phyloP scores from a whole-genome alignment of 805 yeast species.

The Naumovozyma castellii region DNA sequence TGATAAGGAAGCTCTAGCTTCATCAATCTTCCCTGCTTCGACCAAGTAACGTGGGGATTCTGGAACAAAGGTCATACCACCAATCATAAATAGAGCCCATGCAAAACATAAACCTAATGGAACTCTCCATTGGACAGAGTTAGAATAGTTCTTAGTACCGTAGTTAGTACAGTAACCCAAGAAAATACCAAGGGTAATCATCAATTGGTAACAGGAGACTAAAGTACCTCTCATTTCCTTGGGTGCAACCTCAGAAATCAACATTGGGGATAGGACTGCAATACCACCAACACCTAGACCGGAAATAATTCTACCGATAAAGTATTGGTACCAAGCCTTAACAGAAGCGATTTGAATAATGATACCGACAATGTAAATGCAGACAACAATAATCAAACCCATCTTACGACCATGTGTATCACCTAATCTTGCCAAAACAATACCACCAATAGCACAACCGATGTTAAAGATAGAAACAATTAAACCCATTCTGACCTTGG shows the following conservation, averaged over 20 bases:
- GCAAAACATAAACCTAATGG: conserved; percentile 51
- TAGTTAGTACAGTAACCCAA: conserved; percentile 67
- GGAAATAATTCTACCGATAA: conserved; percentile 57
- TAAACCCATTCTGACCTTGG: conserved; percentile 48
- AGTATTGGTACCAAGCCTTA: conserved; percentile 58
- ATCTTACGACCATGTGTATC: conserved; percentile 58
- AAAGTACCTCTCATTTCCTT: conserved; percentile 56
- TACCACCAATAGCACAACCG: conserved; percentile 71
- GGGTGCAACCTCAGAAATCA: conserved; percentile 40
- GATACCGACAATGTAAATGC: conserved; percentile 58
- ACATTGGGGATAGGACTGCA: conserved; percentile 66
- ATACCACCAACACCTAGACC: conserved; percentile 79
- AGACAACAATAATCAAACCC: conserved; percentile 52
- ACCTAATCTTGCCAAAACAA: conserved; percentile 47
- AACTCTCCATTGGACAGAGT: conserved; percentile 64
- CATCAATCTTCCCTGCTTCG: conserved; percentile 46
- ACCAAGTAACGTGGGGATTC: conserved; percentile 66
- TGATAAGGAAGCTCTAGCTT: conserved; percentile 52
- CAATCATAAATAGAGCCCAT: conserved; percentile 35
- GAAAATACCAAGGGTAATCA: conserved; percentile 67
- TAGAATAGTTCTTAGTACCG: conserved; percentile 36
- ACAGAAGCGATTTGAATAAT: conserved; percentile 51
- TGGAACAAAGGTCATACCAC: conserved; percentile 45
- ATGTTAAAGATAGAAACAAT: conserved; percentile 56
- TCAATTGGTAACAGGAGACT: conserved; percentile 62